These are phyloP conservation scores for Marchantia paleacea DNA, from an alignment of 225 moss, liverwort and hornwort genomes.

Conservation along the genomic window DNA sequence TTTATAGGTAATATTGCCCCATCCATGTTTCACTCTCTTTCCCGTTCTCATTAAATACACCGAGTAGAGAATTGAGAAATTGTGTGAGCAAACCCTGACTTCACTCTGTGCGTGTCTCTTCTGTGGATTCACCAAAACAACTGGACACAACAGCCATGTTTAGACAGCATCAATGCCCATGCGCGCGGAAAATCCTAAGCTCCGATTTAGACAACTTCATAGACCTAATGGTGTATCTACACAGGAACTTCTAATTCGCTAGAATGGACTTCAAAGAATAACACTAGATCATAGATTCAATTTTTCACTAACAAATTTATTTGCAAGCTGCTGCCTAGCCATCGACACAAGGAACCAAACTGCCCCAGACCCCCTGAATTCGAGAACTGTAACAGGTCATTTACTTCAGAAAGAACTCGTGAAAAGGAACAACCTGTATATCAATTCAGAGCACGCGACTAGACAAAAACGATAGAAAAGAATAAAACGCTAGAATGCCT, in stretches of 20 bases:
- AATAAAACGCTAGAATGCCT: not conserved
- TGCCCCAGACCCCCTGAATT: not conserved
- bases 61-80: constrained; percentile 3
- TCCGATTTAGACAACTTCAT: no score
- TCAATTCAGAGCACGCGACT: no score
- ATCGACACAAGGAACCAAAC: no score
- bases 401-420: no score
- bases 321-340: no score
- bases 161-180: constrained; percentile 3
- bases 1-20: constrained; percentile 84
- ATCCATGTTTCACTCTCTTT: constrained; percentile 72
- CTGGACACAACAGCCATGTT: not conserved
- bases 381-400: not conserved
- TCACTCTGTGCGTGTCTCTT: constrained; percentile 17
- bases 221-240: no score
- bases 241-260: no score
- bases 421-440: no score
- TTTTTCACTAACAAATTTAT: no score
- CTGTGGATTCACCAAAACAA: constrained; percentile 24
- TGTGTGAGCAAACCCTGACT: not conserved
- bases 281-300: no score
- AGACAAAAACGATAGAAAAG: no score
- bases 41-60: constrained; percentile 40
- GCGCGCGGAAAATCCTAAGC: not conserved
- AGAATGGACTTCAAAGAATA: no score